These are phyloP conservation scores for Aphanomyces invadans DNA, from an alignment of 352 stramenopile genomes.

Conservation along the genomic window DNA sequence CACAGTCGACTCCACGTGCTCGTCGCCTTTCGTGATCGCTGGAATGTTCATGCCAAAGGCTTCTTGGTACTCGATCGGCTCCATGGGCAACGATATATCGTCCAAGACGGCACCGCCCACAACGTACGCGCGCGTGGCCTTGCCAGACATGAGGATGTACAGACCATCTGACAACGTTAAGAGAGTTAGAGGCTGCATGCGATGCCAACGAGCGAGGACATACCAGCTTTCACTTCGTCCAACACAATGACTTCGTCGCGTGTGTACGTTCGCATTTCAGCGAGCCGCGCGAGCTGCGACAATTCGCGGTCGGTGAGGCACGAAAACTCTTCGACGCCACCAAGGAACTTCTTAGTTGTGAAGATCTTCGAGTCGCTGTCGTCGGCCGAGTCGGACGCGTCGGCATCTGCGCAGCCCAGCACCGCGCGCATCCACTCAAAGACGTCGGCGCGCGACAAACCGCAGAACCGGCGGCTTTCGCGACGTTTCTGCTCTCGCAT, in stretches of 20 bases:
- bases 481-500: conserved; percentile 18
- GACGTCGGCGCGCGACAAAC: conserved; percentile 29
- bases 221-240: conserved; percentile 35
- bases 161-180: conserved; percentile 33
- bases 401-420: conserved; percentile 40
- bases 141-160: conserved; percentile 44
- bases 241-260: conserved; percentile 37
- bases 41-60: conserved; percentile 44
- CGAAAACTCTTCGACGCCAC: conserved; percentile 45
- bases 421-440: conserved; percentile 25
- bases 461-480: conserved; percentile 27
- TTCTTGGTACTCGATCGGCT: conserved; percentile 47
- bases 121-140: conserved; percentile 29
- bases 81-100: conserved; percentile 26
- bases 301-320: conserved; percentile 50
- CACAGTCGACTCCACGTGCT: conserved; percentile 31
- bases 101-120: conserved; percentile 21
- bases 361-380: conserved; percentile 43
- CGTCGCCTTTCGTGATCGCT: conserved; percentile 28
- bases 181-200: too few relatives aligned
- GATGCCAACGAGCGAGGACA: too few relatives aligned
- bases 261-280: conserved; percentile 36
- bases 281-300: conserved; percentile 40
- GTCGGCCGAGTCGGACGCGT: conserved; percentile 48
- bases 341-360: conserved; percentile 47